phyloP scores from a whole-genome alignment of 2,329 filamentous ascomycete species.

The Davidsoniella virescens region DNA sequence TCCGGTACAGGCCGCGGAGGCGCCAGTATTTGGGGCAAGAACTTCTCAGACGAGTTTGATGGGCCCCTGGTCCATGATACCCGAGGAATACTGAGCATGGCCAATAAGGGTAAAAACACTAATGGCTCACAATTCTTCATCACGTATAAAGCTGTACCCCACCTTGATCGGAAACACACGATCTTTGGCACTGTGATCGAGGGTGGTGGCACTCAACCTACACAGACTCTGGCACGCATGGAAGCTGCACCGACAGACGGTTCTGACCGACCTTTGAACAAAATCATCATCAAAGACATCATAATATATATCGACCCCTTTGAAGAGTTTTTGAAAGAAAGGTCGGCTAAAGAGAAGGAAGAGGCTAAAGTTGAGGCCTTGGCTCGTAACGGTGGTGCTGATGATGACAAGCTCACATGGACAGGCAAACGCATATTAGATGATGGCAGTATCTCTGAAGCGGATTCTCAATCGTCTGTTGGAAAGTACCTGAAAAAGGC shows the following conservation, averaged over 20 bases:
- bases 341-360: conserved; percentile 42
- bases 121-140: conserved; percentile 95
- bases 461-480: conserved; percentile 29
- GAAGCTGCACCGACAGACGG: conserved; percentile 63
- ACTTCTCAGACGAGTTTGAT: conserved; percentile 87
- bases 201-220: conserved; percentile 28
- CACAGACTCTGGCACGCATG: conserved; percentile 53
- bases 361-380: conserved; percentile 46
- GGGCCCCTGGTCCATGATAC: conserved; percentile 71
- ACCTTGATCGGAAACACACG: conserved; percentile 93
- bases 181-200: conserved; percentile 80
- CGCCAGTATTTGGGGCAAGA: conserved; percentile 79
- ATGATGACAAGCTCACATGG: conserved; percentile 87
- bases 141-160: conserved; percentile 66
- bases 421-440: conserved; percentile 76
- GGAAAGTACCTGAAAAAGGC: conserved; percentile 64
- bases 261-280: conserved; percentile 57
- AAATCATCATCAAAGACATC: conserved; percentile 68
- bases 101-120: conserved; percentile 96
- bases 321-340: conserved; percentile 74
- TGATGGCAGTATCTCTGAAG: conserved; percentile 40
- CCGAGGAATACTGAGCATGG: conserved; percentile 77
- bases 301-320: conserved; percentile 89
- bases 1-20: conserved; percentile 87
- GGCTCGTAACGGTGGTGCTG: conserved; percentile 50